Conservation (phyloP, 73 alveolate species). For the Paramecium pentaurelia region DNA sequence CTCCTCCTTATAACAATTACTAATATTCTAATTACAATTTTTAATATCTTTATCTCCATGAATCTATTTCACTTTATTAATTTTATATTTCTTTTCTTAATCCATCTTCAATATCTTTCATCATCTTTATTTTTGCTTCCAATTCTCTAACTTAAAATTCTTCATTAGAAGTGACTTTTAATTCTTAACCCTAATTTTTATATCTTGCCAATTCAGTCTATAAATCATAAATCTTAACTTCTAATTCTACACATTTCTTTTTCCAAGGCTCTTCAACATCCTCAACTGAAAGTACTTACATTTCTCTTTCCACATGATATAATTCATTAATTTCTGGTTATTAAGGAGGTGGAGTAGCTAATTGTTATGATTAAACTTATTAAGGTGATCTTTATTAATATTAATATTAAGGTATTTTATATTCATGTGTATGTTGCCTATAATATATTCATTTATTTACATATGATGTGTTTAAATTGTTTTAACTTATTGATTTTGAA, state of each 20-base stretch:
- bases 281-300: conserved; percentile 13
- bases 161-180: not conserved
- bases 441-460: not conserved
- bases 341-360: not conserved
- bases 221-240: not conserved
- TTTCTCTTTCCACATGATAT: conserved; percentile 39
- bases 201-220: conserved; percentile 19
- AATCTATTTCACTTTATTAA: not conserved
- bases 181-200: not conserved
- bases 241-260: not conserved
- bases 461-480: not conserved
- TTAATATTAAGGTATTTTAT: not conserved
- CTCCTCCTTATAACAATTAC: not conserved
- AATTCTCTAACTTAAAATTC: not conserved
- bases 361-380: not conserved
- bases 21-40: not conserved
- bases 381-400: not conserved
- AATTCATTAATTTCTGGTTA: conserved; percentile 7
- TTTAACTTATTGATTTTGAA: not conserved
- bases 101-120: not conserved
- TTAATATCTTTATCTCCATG: not conserved
- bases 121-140: not conserved
- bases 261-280: conserved; percentile 42
- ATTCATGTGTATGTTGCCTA: conserved; percentile 3
- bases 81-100: not conserved